Evolutionary conservation across 2,329 filamentous ascomycete species (phyloP).

Genomic region (Aspergillus transmontanensis): DNA sequence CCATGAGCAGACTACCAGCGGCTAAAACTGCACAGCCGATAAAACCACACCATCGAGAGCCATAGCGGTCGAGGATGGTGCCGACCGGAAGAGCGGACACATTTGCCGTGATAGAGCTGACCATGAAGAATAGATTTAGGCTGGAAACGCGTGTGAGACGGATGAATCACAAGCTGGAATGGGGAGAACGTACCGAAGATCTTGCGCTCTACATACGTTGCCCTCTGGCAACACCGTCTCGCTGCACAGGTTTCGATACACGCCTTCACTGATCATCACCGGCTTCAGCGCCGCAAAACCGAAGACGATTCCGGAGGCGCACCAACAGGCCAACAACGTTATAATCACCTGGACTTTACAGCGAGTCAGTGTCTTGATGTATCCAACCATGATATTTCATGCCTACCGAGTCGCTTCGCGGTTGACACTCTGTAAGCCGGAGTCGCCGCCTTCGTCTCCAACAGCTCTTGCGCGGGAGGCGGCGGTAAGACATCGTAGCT

Average conservation of each 20-base stretch:
- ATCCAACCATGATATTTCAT: not conserved
- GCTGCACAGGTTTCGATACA: conserved; percentile 68
- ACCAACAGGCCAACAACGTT: conserved; percentile 70
- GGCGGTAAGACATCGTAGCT: conserved; percentile 49
- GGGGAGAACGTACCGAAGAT: conserved; percentile 47
- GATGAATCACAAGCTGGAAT: conserved; percentile 23
- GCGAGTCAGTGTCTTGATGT: conserved; percentile 8
- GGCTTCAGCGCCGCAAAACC: conserved; percentile 85
- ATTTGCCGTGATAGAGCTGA: conserved; percentile 85
- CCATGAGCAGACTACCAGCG: conserved; percentile 70
- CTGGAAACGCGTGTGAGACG: conserved; percentile 23
- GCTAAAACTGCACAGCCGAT: conserved; percentile 68
- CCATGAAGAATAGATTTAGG: conserved; percentile 89
- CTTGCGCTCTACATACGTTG: conserved; percentile 61
- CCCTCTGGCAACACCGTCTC: conserved; percentile 52
- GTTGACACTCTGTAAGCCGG: conserved; percentile 54
- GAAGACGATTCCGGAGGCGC: conserved; percentile 78
- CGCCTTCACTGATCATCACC: conserved; percentile 71
- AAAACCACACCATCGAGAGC: conserved; percentile 75
- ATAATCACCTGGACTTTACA: conserved; percentile 60
- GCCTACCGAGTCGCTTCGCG: conserved; percentile 35
- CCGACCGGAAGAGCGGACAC: conserved; percentile 82
- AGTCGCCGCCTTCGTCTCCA: conserved; percentile 47
- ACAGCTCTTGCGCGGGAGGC: conserved; percentile 38
- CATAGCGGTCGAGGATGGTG: conserved; percentile 78